Evolutionary conservation across 2,329 filamentous ascomycete genomes (phyloP), one percentile per base, ranked within the genome.

Genomic region (Fonsecaea monophora): DNA sequence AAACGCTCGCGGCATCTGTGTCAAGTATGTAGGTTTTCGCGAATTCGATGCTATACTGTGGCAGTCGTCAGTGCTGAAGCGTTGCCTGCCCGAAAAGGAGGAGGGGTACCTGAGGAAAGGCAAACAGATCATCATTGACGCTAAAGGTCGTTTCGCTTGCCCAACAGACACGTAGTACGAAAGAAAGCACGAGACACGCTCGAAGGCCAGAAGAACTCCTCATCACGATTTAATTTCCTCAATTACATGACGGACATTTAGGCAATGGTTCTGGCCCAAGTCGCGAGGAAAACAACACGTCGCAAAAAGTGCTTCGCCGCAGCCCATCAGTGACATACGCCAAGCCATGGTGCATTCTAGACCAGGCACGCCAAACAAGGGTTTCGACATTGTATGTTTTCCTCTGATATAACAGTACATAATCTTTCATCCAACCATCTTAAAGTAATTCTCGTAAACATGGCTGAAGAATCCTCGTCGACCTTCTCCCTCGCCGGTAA

Each of bases 401-500:
- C 30, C 34, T 55, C 25, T 35, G 25, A 55, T n/a, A n/a, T 55
- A 25, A 37, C 18, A 53, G 32, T 5, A n/a, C 40, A 50, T 25
- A 34, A 21, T 34, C 53, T 21, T 55, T 15, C 12, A 15, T 12
- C 34, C 25, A 13, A 55, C 15, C 12, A 32, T 15, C 35, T 13
- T 50, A 9, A 12, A 21, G 21, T 55, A 34, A 21, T 6, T 55
- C 53, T 7, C 13, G 4, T 13, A 12, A 37, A 55, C 12, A 71
- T 71, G 68, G 62, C 66, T 15, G 48, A 57, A n/a, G 54, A 66
- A 50, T 18, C 18, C 32, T 54, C 59, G 18, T 32, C 59, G 13
- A 78, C 92, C 76, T 98, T 97, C 82, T 94, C 93, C 73, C 88
- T 98, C 73, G 92, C 96, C 80, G 93, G 92, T 80, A 95, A 91